Conservation (phyloP, 2,329 filamentous ascomycete species). For the Westerdykella aurantiaca region DNA sequence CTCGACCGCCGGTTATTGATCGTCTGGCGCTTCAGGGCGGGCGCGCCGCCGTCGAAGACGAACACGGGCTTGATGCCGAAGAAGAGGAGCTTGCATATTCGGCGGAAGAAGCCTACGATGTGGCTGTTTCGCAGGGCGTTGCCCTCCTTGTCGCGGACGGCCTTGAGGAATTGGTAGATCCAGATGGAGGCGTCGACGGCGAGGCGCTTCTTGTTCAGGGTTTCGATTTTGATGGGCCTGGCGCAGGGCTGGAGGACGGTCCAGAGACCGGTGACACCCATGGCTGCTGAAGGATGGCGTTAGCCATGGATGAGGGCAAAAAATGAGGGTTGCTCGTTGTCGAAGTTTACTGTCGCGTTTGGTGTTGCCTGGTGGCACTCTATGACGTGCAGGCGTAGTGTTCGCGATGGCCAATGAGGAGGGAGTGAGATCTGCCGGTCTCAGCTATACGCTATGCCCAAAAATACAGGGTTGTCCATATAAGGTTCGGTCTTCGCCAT, state of each 20-base stretch:
- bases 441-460: too few species aligned
- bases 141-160: slow-evolving; percentile 95
- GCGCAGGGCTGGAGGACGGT: slow-evolving; percentile 92
- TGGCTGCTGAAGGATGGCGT: slow-evolving; percentile 36
- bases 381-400: too few species aligned
- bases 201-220: slow-evolving; percentile 90
- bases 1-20: slow-evolving; percentile 72
- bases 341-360: too few species aligned
- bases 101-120: slow-evolving; percentile 93
- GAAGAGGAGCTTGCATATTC: slow-evolving; percentile 96
- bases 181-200: slow-evolving; percentile 98
- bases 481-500: too few species aligned
- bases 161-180: slow-evolving; percentile 99
- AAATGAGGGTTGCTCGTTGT: too few species aligned
- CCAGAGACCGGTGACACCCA: slow-evolving; percentile 99
- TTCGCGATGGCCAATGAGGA: too few species aligned
- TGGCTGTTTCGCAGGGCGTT: slow-evolving; percentile 95
- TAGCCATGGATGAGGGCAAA: background rate
- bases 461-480: too few species aligned
- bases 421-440: too few species aligned
- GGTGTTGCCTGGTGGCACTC: too few species aligned
- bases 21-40: slow-evolving; percentile 83
- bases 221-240: slow-evolving; percentile 91
- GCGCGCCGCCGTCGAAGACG: slow-evolving; percentile 95
- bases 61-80: slow-evolving; percentile 96